Percentiles rank a stretch among this genome's conserved stretches.
Evolutionary conservation across 2,329 filamentous ascomycete species (phyloP).

Genomic region (Hypomyces perniciosus): DNA sequence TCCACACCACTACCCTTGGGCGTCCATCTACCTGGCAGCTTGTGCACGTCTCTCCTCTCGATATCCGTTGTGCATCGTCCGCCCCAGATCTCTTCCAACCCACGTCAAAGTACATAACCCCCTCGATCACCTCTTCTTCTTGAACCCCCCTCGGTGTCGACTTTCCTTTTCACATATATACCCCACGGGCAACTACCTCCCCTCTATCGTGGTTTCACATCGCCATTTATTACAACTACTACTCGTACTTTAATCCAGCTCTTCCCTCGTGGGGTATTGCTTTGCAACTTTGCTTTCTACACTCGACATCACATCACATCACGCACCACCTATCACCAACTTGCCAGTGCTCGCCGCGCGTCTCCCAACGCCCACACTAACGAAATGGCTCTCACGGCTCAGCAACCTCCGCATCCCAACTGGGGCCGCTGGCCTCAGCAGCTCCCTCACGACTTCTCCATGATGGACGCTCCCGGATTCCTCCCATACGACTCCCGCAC

Average conservation of each 20-base stretch:
- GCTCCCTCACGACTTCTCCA: constrained; percentile 40
- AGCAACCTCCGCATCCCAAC: constrained; percentile 37
- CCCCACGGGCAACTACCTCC: constrained; percentile 9
- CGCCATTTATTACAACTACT: background rate
- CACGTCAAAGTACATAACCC: constrained; percentile 19
- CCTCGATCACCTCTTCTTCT: constrained; percentile 14
- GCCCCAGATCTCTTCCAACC: constrained; percentile 21
- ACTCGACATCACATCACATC: background rate
- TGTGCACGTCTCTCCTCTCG: background rate
- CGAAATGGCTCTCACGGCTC: constrained; percentile 43
- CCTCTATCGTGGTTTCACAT: constrained; percentile 14
- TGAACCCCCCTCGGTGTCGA: constrained; percentile 13
- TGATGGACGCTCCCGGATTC: constrained; percentile 43
- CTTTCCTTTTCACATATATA: constrained; percentile 18
- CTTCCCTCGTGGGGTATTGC: background rate
- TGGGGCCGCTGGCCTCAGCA: constrained; percentile 54
- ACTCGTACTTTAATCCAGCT: background rate
- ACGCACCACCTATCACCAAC: background rate
- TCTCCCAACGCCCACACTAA: background rate
- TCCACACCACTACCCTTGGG: constrained; percentile 21
- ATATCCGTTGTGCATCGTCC: constrained; percentile 7
- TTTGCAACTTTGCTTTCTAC: background rate
- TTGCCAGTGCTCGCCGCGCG: background rate
- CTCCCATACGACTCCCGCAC: constrained; percentile 45
- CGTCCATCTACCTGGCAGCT: constrained; percentile 18